A percentile compares a stretch with the other conserved stretches of the same genome.
These are phyloP conservation scores for Fusarium phyllophilum DNA, from an alignment of 2,329 filamentous ascomycete species.

Conservation along the genomic window DNA sequence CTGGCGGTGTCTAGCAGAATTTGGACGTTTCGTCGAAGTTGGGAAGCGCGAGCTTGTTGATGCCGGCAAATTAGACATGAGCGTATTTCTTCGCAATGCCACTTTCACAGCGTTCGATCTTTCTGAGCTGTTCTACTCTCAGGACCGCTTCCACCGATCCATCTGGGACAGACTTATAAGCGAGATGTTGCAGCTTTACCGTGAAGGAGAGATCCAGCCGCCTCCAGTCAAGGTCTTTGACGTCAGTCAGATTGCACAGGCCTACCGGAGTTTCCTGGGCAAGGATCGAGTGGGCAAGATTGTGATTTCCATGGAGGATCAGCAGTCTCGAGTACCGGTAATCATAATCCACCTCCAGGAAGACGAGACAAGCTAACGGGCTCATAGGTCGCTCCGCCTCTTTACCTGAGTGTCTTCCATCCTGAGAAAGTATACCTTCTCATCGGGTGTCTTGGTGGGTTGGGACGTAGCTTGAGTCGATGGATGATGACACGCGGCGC, in stretches of 20 bases:
- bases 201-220: neutral
- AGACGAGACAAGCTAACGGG: neutral
- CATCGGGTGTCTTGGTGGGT: neutral
- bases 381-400: neutral
- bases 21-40: neutral
- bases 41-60: neutral
- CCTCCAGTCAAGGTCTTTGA: neutral
- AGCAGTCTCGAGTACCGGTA: neutral
- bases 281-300: neutral
- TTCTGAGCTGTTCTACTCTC: neutral
- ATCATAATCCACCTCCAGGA: rapidly evolving
- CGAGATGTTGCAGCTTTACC: neutral
- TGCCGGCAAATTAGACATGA: neutral
- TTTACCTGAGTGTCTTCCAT: neutral
- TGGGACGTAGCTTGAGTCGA: neutral
- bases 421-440: neutral
- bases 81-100: neutral
- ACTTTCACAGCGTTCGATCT: neutral
- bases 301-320: neutral
- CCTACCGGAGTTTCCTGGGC: neutral
- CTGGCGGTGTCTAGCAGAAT: neutral
- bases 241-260: neutral
- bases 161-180: neutral
- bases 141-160: neutral
- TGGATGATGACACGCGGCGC: neutral